phyloP scores from a whole-genome alignment of 768 basidiomycete genomes.

The Boletus reticulatus region DNA sequence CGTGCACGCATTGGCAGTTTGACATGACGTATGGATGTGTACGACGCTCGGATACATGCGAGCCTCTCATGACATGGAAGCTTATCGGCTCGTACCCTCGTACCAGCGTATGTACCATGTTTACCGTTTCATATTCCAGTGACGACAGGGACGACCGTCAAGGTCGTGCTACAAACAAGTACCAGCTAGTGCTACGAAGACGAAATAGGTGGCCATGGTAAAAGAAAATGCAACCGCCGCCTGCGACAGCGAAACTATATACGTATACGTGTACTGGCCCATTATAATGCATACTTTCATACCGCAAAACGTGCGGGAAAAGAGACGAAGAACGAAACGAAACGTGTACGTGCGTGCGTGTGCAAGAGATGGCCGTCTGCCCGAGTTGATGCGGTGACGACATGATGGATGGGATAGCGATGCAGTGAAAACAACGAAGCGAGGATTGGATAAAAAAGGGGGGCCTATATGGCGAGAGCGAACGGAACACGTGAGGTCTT shows the following conservation, averaged over 20 bases:
- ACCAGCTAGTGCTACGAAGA: constrained; percentile 17
- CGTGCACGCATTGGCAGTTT: background rate
- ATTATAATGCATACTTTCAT: constrained; percentile 30
- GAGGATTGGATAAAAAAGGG: background rate
- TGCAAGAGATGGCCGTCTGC: constrained; percentile 10
- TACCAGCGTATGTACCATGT: background rate
- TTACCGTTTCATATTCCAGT: constrained; percentile 7
- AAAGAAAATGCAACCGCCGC: constrained; percentile 9
- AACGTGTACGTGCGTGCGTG: constrained; percentile 1
- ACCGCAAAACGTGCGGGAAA: constrained; percentile 11
- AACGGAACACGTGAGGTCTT: background rate
- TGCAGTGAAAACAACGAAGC: constrained; percentile 16
- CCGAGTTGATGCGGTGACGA: constrained; percentile 2
- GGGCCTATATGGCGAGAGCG: constrained; percentile 8
- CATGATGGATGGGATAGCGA: constrained; percentile 25
- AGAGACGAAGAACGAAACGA: background rate
- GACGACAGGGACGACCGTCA: constrained; percentile 10
- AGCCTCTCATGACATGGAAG: too few species aligned
- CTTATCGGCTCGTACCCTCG: too few species aligned
- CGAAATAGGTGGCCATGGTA: constrained; percentile 12
- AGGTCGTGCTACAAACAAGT: constrained; percentile 10
- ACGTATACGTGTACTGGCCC: constrained; percentile 18
- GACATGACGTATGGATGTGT: background rate
- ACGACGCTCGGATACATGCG: too few species aligned
- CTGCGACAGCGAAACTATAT: constrained; percentile 30